Evolutionary conservation across 257 asterid genomes (phyloP), one percentile per base, ranked within the genome.

Genomic region (Salvia rosmarinus): DNA sequence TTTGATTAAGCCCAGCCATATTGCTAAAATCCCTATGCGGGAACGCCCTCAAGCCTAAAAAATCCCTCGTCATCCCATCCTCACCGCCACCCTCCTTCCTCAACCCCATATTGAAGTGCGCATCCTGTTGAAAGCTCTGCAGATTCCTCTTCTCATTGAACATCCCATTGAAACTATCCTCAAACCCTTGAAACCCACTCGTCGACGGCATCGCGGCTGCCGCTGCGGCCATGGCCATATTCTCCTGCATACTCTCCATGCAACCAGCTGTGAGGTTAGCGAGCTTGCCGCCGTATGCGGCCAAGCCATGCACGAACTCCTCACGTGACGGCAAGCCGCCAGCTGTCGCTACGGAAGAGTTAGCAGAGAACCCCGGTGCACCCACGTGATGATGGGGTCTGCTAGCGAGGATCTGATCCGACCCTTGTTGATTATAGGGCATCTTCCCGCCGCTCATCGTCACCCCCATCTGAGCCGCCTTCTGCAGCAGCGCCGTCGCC

Each of bases 381-480:
- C 84, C 82, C 88, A 85, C 82, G 89, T 82, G 88, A 79, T 60
- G 80, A 46, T 79, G 86, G 81, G 78, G 76, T 10, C 68, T 58
- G 13, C 17, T 11, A 19, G 17, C 50, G 9, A 34, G 13, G 10
- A 14, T 35, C 1, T 3, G 71, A n/a, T 43, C 54, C 37, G 61
- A 23, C 10, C 37, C 37, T 34, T 52, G 32, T 4, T 32, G 37
- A 4, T 32, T 3, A 13, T 10, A 46, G 32, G 32, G 13, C 54
- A 50, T 21, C n/a, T 47, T 76, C 0, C 75, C 54, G 77, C 74
- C 57, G 75, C 83, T 82, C 85, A 85, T 83, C 9, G 87, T 80
- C 0, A 84, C 95, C 19, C 95, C 95, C 83, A 88, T 86, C 19
- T 83, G 90, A 0, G 95, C 82, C 14, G 95, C 92, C 51, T 86